Conservation (phyloP, 345 rosid species). For the Citrus australasica region DNA sequence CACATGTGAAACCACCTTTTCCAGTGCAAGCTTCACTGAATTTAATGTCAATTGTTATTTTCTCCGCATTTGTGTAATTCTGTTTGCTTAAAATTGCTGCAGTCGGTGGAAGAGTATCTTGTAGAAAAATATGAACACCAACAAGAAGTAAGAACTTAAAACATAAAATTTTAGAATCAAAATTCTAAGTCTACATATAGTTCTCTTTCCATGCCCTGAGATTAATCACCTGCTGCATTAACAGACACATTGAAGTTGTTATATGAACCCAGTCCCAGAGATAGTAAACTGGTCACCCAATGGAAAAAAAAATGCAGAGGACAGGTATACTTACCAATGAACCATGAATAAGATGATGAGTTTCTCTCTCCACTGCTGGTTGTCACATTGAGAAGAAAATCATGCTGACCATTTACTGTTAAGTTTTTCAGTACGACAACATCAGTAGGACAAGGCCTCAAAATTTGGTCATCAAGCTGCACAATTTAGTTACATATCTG, state of each 20-base stretch:
- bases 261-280: not conserved
- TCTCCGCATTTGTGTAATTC: conserved; percentile 40
- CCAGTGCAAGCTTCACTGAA: conserved; percentile 50
- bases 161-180: not conserved
- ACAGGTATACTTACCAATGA: conserved; percentile 36
- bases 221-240: not conserved
- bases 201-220: not conserved
- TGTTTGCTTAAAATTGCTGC: conserved; percentile 38
- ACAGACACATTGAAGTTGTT: not conserved
- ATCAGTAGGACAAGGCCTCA: conserved; percentile 33
- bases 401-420: conserved; percentile 34
- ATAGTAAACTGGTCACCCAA: not conserved
- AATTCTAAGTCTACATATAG: not conserved
- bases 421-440: conserved; percentile 29
- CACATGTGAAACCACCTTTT: conserved; percentile 46
- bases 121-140: not conserved
- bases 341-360: conserved; percentile 50
- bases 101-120: conserved; percentile 48
- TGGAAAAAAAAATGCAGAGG: not conserved
- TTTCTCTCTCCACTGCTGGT: conserved; percentile 36
- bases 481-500: conserved; percentile 12
- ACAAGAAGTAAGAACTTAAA: not conserved
- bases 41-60: conserved; percentile 30
- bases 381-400: conserved; percentile 39
- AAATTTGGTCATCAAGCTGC: conserved; percentile 44